These are phyloP conservation scores for Trypanosoma congolense DNA, from an alignment of 208 protist species.

Conservation along the genomic window DNA sequence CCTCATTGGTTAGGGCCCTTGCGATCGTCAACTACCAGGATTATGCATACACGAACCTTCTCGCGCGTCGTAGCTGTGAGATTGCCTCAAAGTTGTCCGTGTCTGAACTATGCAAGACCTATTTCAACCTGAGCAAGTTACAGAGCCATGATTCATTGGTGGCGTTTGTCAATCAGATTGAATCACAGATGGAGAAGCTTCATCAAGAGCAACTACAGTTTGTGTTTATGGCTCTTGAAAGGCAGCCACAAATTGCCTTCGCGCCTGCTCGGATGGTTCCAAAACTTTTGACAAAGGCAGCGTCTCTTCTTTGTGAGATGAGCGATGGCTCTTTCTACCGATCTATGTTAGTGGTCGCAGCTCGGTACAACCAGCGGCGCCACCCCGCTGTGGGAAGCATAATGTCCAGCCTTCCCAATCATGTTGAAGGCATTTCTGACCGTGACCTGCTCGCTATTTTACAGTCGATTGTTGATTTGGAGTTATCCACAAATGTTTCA, in stretches of 20 bases:
- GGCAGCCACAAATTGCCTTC: slow-evolving; percentile 60
- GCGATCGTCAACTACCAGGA: slow-evolving; percentile 65
- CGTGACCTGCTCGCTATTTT: slow-evolving; percentile 54
- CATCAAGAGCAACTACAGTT: slow-evolving; percentile 41
- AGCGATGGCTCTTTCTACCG: slow-evolving; percentile 46
- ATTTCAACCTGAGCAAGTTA: slow-evolving; percentile 73
- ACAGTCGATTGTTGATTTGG: slow-evolving; percentile 34
- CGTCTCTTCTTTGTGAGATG: slow-evolving; percentile 28
- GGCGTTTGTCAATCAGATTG: slow-evolving; percentile 65
- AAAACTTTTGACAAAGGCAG: slow-evolving; percentile 35
- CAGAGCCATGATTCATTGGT: slow-evolving; percentile 71
- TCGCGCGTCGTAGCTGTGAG: slow-evolving; percentile 74
- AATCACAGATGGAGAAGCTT: slow-evolving; percentile 33
- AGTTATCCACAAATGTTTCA: slow-evolving; percentile 17
- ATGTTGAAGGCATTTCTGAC: slow-evolving; percentile 24
- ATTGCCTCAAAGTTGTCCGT: slow-evolving; percentile 41
- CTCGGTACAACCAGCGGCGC: slow-evolving; percentile 48
- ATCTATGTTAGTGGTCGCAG: slow-evolving; percentile 49
- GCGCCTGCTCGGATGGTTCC: slow-evolving; percentile 44
- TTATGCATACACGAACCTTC: slow-evolving; percentile 53
- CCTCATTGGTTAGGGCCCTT: slow-evolving; percentile 42
- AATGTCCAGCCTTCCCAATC: slow-evolving; percentile 31
- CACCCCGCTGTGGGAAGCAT: slow-evolving; percentile 29
- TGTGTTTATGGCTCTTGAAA: slow-evolving; percentile 51
- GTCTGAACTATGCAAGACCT: slow-evolving; percentile 52